Base-by-base conservation (phyloP, 2,329 filamentous ascomycete species). In the Aspergillus pseudoterreus region DNA sequence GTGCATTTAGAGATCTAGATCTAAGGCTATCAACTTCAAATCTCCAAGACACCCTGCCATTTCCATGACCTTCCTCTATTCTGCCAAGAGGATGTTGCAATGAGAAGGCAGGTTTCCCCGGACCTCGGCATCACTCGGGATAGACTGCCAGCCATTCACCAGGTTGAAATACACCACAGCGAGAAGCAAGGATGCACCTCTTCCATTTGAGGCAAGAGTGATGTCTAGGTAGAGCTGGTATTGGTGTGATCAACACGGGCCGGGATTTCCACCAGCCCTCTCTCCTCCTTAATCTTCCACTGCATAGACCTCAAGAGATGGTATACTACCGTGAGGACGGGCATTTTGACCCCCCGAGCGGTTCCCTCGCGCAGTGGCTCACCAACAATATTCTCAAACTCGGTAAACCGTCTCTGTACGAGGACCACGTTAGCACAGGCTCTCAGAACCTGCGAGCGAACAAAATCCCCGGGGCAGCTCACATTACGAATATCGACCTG, bases 381-480 rank as follows among this genome's bases (percentile, higher is more conserved):
- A 1, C 80, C 80, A 3, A 83, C 63, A 33, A 83, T 73, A 54
- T 77, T 81, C 61, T 83, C 80, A 44, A 76, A 74, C 62, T 84
- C 81, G 52, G 80, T 78, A 47, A 74, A 49, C 33, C 51, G 49
- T 45, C 63, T 72, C 41, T 43, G n/a, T 15, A 24, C 4, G 1
- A 21, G 4, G 15, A 43, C 11, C 12, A 19, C 5, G 15, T 11
- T 11, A 15, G 9, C 8, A 5, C 5, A 6, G 2, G 10, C 12
- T 19, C 17, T 21, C 32, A 12, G 32, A 24, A 8, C 27, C 9
- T 12, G 35, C 6, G 19, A 41, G 15, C 9, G 12, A 17, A 19
- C 17, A 22, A 6, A 42, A 42, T 19, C 39, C 10, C 17, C 14
- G 14, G 12, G 39, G 22, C 6, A 22, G 6, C n/a, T 42, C n/a